Evolutionary conservation across 2,329 filamentous ascomycete species (phyloP).

Genomic region (Arthrobotrys entomopaga): DNA sequence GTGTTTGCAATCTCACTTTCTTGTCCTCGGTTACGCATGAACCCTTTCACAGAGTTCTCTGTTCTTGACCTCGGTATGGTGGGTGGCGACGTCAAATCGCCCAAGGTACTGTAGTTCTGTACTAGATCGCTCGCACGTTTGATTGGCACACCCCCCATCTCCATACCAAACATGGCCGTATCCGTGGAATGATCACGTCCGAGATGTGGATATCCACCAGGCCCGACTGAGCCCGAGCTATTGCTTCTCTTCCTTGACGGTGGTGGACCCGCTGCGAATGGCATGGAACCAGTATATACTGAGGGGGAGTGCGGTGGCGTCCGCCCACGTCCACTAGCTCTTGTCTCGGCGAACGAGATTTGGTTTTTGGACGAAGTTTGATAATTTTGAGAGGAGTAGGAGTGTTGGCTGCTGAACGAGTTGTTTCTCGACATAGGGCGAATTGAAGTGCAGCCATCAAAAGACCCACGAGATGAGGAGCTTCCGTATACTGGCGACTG

Average conservation of each 20-base stretch:
- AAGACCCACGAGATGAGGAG: conserved; percentile 13
- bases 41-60: not conserved
- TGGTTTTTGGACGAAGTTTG: conserved; percentile 31
- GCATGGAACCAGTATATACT: conserved; percentile 22
- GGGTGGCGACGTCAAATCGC: not conserved
- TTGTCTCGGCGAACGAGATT: conserved; percentile 23
- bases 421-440: conserved; percentile 32
- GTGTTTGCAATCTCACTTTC: conserved; percentile 28
- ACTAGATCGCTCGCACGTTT: conserved; percentile 42
- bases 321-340: conserved; percentile 7
- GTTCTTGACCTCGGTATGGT: not conserved
- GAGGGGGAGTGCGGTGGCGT: conserved; percentile 13
- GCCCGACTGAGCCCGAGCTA: conserved; percentile 33
- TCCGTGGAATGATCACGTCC: conserved; percentile 30
- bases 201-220: conserved; percentile 41
- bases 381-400: conserved; percentile 34
- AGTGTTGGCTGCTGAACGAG: conserved; percentile 46
- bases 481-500: conserved; percentile 23
- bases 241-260: conserved; percentile 22
- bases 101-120: conserved; percentile 38
- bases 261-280: conserved; percentile 39
- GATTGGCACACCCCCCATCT: conserved; percentile 35
- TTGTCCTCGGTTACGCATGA: conserved; percentile 6
- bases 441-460: conserved; percentile 6
- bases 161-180: conserved; percentile 28